Evolutionary conservation across 306 rosid genomes (phyloP), one percentile per base, ranked within the genome.

Genomic region (Prinsepia uniflora): DNA sequence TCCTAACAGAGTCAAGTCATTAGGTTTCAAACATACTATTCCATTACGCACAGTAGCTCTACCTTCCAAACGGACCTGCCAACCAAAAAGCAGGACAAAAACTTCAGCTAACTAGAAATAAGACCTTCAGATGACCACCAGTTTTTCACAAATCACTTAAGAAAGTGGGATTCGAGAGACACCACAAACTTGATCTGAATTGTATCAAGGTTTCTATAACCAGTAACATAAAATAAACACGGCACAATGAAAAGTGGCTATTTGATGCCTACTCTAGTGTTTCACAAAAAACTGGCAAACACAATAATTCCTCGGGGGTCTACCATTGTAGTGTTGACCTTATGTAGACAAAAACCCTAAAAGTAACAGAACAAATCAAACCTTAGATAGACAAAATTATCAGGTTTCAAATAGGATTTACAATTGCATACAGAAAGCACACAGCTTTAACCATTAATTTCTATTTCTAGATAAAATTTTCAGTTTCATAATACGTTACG

Each of bases 31-130:
- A 76, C 99, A 94, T 30, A 84, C 82, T 68, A 91, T 81, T 61
- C 95, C 92, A 50, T 77, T 76, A 64, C 71, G 86, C 72, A 94
- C 65, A 0, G 72, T 67, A 79, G 85, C 88, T 84, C 89, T 94
- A 80, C 82, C 83, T 79, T 83, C 95, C 75, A 94, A 76, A 57
- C 95, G 81, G 24, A 94, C 83, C 99, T 90, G 96, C 74, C 77
- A 74, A 85, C 42, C 70, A 49, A 65, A 69, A 30, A 43, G 67
- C 48, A 76, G 58, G 53, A 52, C 72, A 69, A 56, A 60, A 43
- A 9, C 11, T 43, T 70, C 2, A 56, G 54, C 6, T 13, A 36
- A 9, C 8, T 53, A 13, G 5, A 39, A 11, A 53, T 4, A 5
- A 0, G 5, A 41, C 3, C 59, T 50, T 8, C 9, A 67, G 36